phyloP scores from a whole-genome alignment of 179 eudicot genomes.

The Beta lomatogona region DNA sequence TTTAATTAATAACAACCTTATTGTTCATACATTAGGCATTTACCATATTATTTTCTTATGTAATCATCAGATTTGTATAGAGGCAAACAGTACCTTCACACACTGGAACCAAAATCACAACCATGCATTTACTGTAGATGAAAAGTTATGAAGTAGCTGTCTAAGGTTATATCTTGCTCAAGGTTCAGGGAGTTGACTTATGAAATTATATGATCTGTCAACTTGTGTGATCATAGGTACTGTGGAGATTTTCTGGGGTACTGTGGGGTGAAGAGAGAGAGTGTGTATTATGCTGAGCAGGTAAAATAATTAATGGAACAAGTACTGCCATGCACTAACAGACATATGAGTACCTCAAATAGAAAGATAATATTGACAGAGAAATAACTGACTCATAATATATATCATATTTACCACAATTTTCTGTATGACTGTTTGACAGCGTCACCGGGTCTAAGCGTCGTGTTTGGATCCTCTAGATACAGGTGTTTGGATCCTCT shows the following conservation, averaged over 20 bases:
- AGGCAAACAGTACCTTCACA: no score
- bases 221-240: conserved; percentile 19
- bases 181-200: conserved; percentile 36
- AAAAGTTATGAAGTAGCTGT: neutral
- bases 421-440: no score
- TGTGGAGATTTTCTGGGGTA: conserved; percentile 28
- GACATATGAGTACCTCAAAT: conserved; percentile 28
- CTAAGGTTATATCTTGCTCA: conserved; percentile 9
- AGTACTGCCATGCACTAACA: conserved; percentile 27
- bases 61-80: no score
- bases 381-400: conserved; percentile 31
- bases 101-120: neutral
- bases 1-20: no score
- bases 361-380: conserved; percentile 32
- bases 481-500: no score
- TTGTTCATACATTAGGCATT: neutral
- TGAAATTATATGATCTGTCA: conserved; percentile 16
- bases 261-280: conserved; percentile 17
- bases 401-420: no score
- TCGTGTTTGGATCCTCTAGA: no score
- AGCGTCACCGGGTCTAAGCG: no score
- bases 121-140: neutral
- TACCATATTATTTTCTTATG: no score
- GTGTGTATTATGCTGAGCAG: no score
- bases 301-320: conserved; percentile 22